A percentile compares a stretch with the other conserved stretches of the same genome.
Conservation (phyloP, 2,329 filamentous ascomycete species). For the Herpotrichia juniperi region DNA sequence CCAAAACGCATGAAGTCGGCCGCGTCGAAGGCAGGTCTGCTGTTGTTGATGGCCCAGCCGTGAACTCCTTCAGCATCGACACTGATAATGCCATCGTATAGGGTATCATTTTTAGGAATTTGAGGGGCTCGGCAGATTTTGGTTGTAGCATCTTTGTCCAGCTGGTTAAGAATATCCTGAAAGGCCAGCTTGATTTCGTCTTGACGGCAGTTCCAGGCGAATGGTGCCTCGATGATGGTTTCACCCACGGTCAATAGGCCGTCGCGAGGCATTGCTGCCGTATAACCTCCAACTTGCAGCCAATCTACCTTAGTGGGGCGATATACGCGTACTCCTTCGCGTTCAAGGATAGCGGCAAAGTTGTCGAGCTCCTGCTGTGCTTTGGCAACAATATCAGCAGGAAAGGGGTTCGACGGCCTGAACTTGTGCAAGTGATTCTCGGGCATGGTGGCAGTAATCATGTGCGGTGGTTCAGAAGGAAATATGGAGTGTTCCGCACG, state of each 20-base stretch:
- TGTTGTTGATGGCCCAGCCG: slow-evolving; percentile 41
- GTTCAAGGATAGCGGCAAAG: too few relatives aligned
- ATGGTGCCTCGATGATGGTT: slow-evolving; percentile 39
- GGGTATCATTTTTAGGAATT: neutral
- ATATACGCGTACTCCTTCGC: too few relatives aligned
- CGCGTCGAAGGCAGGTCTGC: slow-evolving; percentile 40
- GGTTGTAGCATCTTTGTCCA: slow-evolving; percentile 2
- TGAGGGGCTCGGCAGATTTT: neutral
- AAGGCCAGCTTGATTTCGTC: slow-evolving; percentile 27
- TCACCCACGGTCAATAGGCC: slow-evolving; percentile 40
- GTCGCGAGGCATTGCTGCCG: slow-evolving; percentile 43
- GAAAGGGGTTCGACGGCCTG: too few relatives aligned
- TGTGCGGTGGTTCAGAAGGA: neutral
- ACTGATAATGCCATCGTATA: neutral
- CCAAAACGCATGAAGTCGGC: slow-evolving; percentile 46
- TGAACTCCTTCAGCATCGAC: neutral
- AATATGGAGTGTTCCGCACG: neutral
- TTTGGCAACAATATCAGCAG: too few relatives aligned
- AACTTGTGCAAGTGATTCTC: neutral
- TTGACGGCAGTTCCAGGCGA: slow-evolving; percentile 34
- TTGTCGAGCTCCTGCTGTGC: too few relatives aligned
- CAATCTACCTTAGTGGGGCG: too few relatives aligned
- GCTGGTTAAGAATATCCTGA: neutral
- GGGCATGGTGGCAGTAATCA: neutral
- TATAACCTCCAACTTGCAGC: slow-evolving; percentile 29